Evolutionary conservation across 495 filamentous ascomycete genomes (phyloP).

Genomic region (Penicillium longicatenatum): DNA sequence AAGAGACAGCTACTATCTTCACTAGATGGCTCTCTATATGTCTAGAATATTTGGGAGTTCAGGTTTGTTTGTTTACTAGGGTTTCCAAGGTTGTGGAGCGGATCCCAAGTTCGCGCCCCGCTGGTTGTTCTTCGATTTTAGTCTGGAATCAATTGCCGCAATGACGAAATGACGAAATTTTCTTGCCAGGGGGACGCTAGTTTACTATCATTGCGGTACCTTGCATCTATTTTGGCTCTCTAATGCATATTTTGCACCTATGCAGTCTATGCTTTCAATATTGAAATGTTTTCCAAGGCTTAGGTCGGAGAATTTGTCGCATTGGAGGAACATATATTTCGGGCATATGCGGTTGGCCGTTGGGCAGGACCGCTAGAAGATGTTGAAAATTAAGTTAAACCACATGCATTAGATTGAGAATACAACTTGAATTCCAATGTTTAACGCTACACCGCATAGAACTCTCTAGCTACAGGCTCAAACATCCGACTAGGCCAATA

Average conservation of each 20-base stretch:
- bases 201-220: neutral
- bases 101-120: slow-evolving; percentile 25
- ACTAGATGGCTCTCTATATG: neutral
- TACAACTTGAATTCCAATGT: neutral
- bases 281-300: too few species aligned
- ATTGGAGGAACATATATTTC: neutral
- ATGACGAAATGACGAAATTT: slow-evolving; percentile 10
- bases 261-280: too few species aligned
- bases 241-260: neutral
- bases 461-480: neutral
- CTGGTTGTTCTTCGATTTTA: slow-evolving; percentile 13
- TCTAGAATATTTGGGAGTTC: neutral
- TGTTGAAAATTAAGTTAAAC: neutral
- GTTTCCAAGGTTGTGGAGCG: slow-evolving; percentile 23
- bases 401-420: neutral
- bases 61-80: slow-evolving; percentile 26
- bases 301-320: neutral
- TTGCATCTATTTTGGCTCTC: neutral
- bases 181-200: neutral
- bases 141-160: slow-evolving; percentile 16
- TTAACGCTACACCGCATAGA: neutral
- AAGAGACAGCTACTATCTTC: too few species aligned
- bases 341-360: slow-evolving; percentile 3
- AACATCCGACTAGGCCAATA: neutral
- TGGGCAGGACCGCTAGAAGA: slow-evolving; percentile 4